Evolutionary conservation across 495 filamentous ascomycete species (phyloP).

Genomic region (Annulohypoxylon maeteangense): DNA sequence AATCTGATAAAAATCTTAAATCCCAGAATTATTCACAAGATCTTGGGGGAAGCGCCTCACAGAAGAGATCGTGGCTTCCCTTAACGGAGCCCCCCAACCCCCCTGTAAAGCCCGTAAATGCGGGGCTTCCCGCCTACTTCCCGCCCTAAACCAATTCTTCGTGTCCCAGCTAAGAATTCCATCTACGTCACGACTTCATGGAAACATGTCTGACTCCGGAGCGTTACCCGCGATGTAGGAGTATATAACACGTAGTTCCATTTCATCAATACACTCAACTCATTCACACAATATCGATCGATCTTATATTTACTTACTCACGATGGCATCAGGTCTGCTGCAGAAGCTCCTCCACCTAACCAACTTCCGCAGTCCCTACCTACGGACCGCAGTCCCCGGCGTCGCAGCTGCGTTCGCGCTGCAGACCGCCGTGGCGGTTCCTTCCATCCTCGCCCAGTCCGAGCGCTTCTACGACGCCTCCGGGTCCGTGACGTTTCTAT

Average conservation of each 20-base stretch:
- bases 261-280: neutral
- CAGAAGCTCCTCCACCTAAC: slow-evolving; percentile 63
- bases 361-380: slow-evolving; percentile 67
- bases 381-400: slow-evolving; percentile 67
- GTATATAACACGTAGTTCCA: neutral
- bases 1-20: neutral
- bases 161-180: slow-evolving; percentile 8
- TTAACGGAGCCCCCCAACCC: neutral
- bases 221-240: neutral
- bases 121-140: neutral
- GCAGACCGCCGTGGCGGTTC: slow-evolving; percentile 66
- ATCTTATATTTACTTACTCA: neutral
- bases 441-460: slow-evolving; percentile 65
- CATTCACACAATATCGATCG: neutral
- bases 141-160: neutral
- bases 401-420: slow-evolving; percentile 66
- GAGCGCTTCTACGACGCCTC: slow-evolving; percentile 75
- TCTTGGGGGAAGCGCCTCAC: neutral
- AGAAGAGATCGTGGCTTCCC: neutral
- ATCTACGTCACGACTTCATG: slow-evolving; percentile 33
- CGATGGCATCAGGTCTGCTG: slow-evolving; percentile 58
- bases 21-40: neutral
- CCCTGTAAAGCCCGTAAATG: neutral
- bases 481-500: slow-evolving; percentile 69
- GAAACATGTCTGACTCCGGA: neutral